Conservation (phyloP, 140 eudicot species). For the Senecio squalidus region DNA sequence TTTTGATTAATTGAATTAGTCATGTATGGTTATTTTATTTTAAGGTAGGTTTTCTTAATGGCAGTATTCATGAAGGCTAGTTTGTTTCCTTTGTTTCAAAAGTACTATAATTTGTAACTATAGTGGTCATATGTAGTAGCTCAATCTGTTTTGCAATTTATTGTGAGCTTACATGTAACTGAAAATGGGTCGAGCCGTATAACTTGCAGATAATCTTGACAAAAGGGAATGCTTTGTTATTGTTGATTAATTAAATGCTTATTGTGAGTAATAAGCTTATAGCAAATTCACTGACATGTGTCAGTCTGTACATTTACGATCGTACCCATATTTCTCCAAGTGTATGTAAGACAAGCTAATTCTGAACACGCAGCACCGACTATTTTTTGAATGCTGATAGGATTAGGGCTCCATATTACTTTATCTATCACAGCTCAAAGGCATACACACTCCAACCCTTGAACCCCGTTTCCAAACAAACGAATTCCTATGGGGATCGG, state of each 20-base stretch:
- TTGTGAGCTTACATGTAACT: too few relatives aligned
- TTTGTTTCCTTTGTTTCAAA: too few relatives aligned
- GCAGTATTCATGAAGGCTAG: too few relatives aligned
- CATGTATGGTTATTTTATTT: too few relatives aligned
- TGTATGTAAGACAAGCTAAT: slow-evolving; percentile 5
- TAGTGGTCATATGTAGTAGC: too few relatives aligned
- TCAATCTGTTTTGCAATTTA: too few relatives aligned
- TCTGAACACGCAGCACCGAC: slow-evolving; percentile 8
- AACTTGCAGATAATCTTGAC: not conserved
- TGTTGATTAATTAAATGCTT: not conserved
- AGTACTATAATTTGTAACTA: too few relatives aligned
- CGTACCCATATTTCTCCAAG: slow-evolving; percentile 7
- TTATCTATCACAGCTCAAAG: not conserved
- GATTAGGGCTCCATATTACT: slow-evolving; percentile 17
- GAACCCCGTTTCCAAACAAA: slow-evolving; percentile 1
- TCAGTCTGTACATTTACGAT: slow-evolving; percentile 4
- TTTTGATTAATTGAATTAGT: too few relatives aligned
- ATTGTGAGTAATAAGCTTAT: slow-evolving; percentile 4
- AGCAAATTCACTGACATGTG: not conserved
- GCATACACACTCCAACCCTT: slow-evolving; percentile 9
- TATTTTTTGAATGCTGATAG: not conserved
- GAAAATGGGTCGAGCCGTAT: not conserved
- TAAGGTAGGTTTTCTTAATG: too few relatives aligned
- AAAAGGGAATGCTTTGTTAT: not conserved
- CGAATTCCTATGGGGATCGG: not conserved